Evolutionary conservation across 2,329 filamentous ascomycete genomes (phyloP).

Genomic region (Colletotrichum horii): DNA sequence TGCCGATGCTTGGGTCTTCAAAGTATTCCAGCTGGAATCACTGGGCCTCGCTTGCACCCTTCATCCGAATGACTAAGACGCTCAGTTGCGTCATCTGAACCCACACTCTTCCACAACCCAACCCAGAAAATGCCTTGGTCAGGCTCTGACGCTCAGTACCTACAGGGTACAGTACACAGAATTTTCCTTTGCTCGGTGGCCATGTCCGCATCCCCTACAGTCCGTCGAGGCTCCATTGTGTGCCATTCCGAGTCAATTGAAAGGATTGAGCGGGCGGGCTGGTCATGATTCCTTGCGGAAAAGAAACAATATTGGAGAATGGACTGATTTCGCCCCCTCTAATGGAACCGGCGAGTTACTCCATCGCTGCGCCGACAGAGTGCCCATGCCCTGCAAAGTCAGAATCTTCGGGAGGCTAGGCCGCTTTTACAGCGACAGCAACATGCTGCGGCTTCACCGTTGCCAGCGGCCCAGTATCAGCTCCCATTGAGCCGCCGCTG

Average conservation of each 20-base stretch:
- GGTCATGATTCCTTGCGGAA: neutral
- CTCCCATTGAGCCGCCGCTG: neutral
- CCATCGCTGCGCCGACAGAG: neutral
- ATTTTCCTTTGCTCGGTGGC: neutral
- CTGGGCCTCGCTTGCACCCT: neutral
- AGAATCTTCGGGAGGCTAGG: neutral
- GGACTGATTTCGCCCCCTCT: neutral
- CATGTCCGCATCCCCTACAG: neutral
- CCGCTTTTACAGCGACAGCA: neutral
- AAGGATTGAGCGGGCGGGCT: neutral
- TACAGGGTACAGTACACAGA: neutral
- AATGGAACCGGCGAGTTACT: neutral
- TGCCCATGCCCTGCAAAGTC: neutral
- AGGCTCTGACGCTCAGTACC: neutral
- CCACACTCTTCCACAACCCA: neutral
- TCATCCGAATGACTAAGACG: neutral
- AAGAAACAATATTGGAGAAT: neutral
- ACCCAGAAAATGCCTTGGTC: neutral
- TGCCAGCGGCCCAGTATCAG: neutral
- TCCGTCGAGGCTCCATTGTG: neutral
- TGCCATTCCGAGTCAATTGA: neutral
- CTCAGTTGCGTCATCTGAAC: neutral
- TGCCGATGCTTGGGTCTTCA: neutral
- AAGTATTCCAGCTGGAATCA: neutral
- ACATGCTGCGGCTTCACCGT: neutral